phyloP scores from a whole-genome alignment of 2,329 filamentous ascomycete genomes.

The Fusarium neocosmosporiellum region DNA sequence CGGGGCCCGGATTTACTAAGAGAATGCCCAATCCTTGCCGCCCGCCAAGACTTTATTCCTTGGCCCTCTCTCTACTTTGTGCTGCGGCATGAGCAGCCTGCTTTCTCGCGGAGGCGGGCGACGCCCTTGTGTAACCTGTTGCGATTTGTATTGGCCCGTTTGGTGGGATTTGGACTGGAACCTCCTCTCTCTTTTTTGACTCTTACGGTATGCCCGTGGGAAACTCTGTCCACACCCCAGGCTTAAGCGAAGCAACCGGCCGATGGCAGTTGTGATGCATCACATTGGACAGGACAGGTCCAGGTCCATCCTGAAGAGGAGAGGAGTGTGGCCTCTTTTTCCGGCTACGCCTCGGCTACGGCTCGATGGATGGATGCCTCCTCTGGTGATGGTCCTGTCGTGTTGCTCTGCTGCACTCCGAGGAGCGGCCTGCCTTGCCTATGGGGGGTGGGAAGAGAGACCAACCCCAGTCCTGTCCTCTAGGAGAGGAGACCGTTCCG shows the following conservation, averaged over 20 bases:
- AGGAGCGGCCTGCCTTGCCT: neutral
- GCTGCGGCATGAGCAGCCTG: too few relatives aligned
- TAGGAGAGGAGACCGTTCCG: constrained; percentile 5
- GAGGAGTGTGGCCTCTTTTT: neutral
- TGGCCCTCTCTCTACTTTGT: constrained; percentile 1
- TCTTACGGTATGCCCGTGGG: neutral
- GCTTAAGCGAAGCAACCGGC: constrained; percentile 24
- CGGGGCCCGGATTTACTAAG: constrained; percentile 39
- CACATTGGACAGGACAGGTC: constrained; percentile 25
- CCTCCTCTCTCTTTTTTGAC: neutral
- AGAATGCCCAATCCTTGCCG: constrained; percentile 35
- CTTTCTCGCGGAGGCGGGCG: constrained; percentile 7
- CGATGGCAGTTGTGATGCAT: constrained; percentile 34
- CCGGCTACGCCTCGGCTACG: constrained; percentile 28
- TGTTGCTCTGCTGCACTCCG: constrained; percentile 5
- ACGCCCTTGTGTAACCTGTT: constrained; percentile 20
- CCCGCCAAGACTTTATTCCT: constrained; percentile 30
- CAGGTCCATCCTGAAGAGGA: neutral
- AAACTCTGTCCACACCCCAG: neutral
- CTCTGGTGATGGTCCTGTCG: neutral
- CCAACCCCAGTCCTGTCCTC: constrained; percentile 12
- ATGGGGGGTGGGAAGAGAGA: neutral
- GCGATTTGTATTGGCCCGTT: constrained; percentile 29
- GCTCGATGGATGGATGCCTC: neutral
- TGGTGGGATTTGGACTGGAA: neutral